Evolutionary conservation across 1,284 basidiomycete genomes (phyloP), one percentile per base, ranked within the genome.

Genomic region (Coniferiporia weirii): DNA sequence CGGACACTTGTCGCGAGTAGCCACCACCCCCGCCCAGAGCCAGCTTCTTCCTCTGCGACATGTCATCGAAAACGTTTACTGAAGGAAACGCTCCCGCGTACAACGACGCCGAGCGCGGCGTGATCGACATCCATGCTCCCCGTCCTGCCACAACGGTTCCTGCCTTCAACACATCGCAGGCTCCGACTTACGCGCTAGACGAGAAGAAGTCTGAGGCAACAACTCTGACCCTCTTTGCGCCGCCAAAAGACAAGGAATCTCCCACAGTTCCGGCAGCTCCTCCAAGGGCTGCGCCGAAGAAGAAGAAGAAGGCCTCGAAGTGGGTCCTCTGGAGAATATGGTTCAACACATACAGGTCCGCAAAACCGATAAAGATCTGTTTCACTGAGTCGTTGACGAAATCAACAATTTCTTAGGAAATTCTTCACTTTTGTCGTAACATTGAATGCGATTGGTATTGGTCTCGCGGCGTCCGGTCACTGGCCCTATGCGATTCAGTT

Each of bases 321-420:
- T 84, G 82, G 75, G 78, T 84, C 44, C 69, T 76, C 54, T 83
- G 79, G 73, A 75, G 72, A 46, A 69, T 87, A 32, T 88, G 85
- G 84, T 89, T 84, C 71, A 86, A 89, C 65, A 84, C 79, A 0
- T 87, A 85, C 71, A 76, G 85, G 80, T 87, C 64, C 2, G 64
- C 27, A 55, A 3, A 20, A 61, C 27, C 27, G 27, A 59, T 17
- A 63, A 34, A 27, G 6, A 46, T 49, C 36, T 52, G 32, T 54
- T 49, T 6, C 20, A 20, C 52, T 22, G 4, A 40, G 6, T 40
- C 36, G n/a, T 22, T 45, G 20, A 40, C 15, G 8, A n/a, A 19
- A 43, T 8, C 19, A 20, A 43, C 45, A 50, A 10, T 1, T 38
- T 47, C 48, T 64, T 35, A 87, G 87, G 56, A 87, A 86, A 71